phyloP scores from a whole-genome alignment of 2,329 filamentous ascomycete species.

The Chrysoporthe austroafricana region DNA sequence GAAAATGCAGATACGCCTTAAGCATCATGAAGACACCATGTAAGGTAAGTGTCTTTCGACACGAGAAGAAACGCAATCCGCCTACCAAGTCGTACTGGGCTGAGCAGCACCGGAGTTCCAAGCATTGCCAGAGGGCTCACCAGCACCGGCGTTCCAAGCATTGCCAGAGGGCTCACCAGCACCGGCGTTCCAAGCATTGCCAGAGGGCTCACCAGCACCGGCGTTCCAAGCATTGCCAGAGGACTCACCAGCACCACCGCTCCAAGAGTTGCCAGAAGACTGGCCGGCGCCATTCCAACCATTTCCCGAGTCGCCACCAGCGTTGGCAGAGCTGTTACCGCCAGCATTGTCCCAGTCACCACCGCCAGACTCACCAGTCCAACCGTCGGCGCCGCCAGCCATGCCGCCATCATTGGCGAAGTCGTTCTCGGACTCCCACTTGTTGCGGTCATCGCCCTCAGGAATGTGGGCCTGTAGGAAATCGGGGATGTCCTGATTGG shows the following conservation, averaged over 20 bases:
- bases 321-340: too few relatives aligned
- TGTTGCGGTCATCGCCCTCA: slow-evolving; percentile 51
- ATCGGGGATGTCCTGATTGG: slow-evolving; percentile 76
- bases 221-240: slow-evolving; percentile 34
- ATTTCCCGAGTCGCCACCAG: too few relatives aligned
- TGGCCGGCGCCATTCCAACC: too few relatives aligned
- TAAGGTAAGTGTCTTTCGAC: slow-evolving; percentile 6
- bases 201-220: slow-evolving; percentile 26
- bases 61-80: slow-evolving; percentile 5
- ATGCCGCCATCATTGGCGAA: slow-evolving; percentile 24
- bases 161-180: not conserved
- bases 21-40: not conserved
- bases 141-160: not conserved
- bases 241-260: slow-evolving; percentile 15
- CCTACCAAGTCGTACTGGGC: not conserved
- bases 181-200: slow-evolving; percentile 14
- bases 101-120: not conserved
- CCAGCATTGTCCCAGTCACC: slow-evolving; percentile 6
- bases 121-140: slow-evolving; percentile 1
- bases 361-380: slow-evolving; percentile 35
- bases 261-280: too few relatives aligned
- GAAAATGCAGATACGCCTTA: not conserved
- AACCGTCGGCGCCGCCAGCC: slow-evolving; percentile 28
- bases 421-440: slow-evolving; percentile 56
- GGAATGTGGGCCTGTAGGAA: slow-evolving; percentile 73